Evolutionary conservation across 495 filamentous ascomycete species (phyloP).

Genomic region (Neurospora pannonica): DNA sequence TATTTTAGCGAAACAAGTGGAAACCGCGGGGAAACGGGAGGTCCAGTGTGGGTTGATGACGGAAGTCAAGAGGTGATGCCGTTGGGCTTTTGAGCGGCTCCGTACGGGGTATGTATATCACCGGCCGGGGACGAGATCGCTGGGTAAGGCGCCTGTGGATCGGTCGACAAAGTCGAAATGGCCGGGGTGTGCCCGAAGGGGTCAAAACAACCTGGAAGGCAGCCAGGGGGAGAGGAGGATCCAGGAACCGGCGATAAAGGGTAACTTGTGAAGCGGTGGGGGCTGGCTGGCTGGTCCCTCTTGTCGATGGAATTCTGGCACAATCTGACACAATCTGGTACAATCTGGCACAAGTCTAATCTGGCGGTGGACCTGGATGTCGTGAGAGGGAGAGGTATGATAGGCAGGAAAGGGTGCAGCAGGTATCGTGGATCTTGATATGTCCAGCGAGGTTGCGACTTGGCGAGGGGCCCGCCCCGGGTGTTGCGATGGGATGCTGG

Average conservation of each 20-base stretch:
- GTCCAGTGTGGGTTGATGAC: background rate
- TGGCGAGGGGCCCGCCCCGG: slow-evolving; percentile 5
- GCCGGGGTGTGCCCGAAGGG: slow-evolving; percentile 5
- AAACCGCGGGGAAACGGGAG: background rate
- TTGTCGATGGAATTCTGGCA: slow-evolving; percentile 20
- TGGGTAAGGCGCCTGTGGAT: slow-evolving; percentile 4
- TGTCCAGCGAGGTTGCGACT: slow-evolving; percentile 5
- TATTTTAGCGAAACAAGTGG: background rate
- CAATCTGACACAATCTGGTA: slow-evolving; percentile 3
- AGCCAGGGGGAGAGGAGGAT: slow-evolving; percentile 1
- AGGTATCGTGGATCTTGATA: slow-evolving; percentile 14
- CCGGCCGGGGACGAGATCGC: background rate
- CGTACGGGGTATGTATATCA: slow-evolving; percentile 3
- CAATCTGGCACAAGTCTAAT: slow-evolving; percentile 10
- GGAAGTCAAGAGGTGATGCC: slow-evolving; percentile 1
- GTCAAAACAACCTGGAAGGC: slow-evolving; percentile 14
- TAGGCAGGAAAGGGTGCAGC: slow-evolving; percentile 16
- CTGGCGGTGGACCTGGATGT: slow-evolving; percentile 23
- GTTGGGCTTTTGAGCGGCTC: background rate
- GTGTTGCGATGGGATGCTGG: background rate
- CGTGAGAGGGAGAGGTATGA: slow-evolving; percentile 12
- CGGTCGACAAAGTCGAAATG: slow-evolving; percentile 16
- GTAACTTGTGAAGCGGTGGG: slow-evolving; percentile 5
- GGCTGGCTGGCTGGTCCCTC: slow-evolving; percentile 10
- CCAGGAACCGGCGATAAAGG: slow-evolving; percentile 22